Evolutionary conservation across 2,329 filamentous ascomycete genomes (phyloP).

Genomic region (Hypoxylon sp.): DNA sequence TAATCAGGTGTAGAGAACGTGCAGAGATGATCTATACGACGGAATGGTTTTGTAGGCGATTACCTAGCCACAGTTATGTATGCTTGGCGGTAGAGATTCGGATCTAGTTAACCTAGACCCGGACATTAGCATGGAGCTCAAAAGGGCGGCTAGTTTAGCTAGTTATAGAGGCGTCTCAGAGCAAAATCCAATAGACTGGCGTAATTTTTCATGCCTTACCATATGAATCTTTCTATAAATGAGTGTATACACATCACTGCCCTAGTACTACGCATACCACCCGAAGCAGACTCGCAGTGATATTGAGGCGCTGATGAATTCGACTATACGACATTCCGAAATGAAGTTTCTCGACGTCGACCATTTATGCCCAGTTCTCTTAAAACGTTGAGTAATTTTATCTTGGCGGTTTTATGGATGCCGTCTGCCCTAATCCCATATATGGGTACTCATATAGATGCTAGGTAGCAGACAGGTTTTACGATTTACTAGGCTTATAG

Average conservation of each 20-base stretch:
- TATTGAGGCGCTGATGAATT: not conserved
- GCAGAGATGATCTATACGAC: constrained; percentile 40
- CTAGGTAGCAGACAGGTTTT: too few relatives aligned
- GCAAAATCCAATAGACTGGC: constrained; percentile 49
- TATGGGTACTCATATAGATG: too few relatives aligned
- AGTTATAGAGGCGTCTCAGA: constrained; percentile 46
- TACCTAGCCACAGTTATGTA: constrained; percentile 41
- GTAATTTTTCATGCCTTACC: constrained; percentile 35
- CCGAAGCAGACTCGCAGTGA: not conserved
- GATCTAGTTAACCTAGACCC: constrained; percentile 45
- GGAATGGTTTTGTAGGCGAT: constrained; percentile 35
- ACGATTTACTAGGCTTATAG: too few relatives aligned
- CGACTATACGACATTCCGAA: not conserved
- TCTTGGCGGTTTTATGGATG: too few relatives aligned
- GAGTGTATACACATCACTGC: not conserved
- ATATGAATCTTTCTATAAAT: not conserved
- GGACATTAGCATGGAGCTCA: constrained; percentile 32
- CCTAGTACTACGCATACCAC: not conserved
- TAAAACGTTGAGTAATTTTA: not conserved
- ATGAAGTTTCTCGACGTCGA: not conserved
- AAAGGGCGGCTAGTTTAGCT: constrained; percentile 43
- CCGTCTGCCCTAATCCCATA: too few relatives aligned
- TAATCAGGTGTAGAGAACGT: constrained; percentile 23
- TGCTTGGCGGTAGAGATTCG: constrained; percentile 48
- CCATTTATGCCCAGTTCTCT: not conserved